phyloP scores from a whole-genome alignment of 1,139 yeast genomes.

The Yamadazyma siamensis region DNA sequence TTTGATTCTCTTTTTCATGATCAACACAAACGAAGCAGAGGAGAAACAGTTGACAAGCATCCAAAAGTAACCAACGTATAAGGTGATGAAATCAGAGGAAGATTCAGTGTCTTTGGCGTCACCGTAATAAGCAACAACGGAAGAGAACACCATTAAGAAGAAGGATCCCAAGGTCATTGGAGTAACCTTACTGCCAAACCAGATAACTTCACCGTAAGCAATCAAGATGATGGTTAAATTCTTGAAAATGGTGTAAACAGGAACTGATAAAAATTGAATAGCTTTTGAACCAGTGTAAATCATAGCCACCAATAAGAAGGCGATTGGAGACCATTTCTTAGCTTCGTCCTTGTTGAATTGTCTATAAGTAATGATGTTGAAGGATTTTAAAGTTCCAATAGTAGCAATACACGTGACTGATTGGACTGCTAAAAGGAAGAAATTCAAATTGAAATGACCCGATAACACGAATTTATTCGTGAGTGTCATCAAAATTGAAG shows the following conservation, averaged over 20 bases:
- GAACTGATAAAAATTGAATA: constrained; percentile 82
- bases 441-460: constrained; percentile 85
- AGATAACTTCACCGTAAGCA: constrained; percentile 96
- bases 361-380: constrained; percentile 81
- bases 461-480: constrained; percentile 93
- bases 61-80: constrained; percentile 91
- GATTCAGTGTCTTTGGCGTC: constrained; percentile 49
- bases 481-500: constrained; percentile 96
- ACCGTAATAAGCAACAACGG: constrained; percentile 92
- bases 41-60: constrained; percentile 93
- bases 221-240: constrained; percentile 93
- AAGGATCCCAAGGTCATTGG: constrained; percentile 88
- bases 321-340: constrained; percentile 92
- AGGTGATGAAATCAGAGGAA: constrained; percentile 29
- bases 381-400: constrained; percentile 64
- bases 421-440: constrained; percentile 80
- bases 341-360: constrained; percentile 85
- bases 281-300: constrained; percentile 97
- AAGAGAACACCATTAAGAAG: constrained; percentile 85
- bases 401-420: constrained; percentile 76
- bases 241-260: constrained; percentile 96
- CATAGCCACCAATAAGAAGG: constrained; percentile 84
- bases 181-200: constrained; percentile 94
- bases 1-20: constrained; percentile 97
- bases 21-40: constrained; percentile 87